A percentile compares a stretch with the other conserved stretches of the same genome.
Evolutionary conservation across 108 stramenopile species (phyloP).

Genomic region (Aurantiochytrium sp.): DNA sequence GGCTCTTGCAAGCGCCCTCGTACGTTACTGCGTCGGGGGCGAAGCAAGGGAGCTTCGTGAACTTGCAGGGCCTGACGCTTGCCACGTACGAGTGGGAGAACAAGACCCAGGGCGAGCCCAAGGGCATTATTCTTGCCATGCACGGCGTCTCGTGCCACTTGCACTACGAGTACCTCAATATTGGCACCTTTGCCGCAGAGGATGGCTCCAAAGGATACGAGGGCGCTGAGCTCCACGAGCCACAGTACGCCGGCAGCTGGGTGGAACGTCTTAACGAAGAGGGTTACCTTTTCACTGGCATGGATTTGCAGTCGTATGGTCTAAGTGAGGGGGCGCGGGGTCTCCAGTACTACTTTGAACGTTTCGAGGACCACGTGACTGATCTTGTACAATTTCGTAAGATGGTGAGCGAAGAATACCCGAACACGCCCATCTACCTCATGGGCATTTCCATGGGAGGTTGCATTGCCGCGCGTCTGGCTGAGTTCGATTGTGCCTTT

Average conservation of each 20-base stretch:
- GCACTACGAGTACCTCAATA: background rate
- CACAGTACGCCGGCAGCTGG: background rate
- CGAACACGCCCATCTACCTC: background rate
- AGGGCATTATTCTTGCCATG: background rate
- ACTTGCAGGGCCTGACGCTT: background rate
- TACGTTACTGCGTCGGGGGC: background rate
- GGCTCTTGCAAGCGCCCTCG: background rate
- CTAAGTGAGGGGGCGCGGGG: background rate
- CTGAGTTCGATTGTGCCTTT: background rate
- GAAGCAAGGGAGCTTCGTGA: background rate
- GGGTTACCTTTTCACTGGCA: background rate
- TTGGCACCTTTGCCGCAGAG: background rate
- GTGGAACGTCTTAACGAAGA: background rate
- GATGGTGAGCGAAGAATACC: background rate
- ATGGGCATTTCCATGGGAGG: background rate
- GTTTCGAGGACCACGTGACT: background rate
- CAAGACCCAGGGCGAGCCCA: background rate
- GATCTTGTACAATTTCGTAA: background rate
- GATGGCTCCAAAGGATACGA: background rate
- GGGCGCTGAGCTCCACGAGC: background rate
- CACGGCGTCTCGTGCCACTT: conserved; percentile 10
- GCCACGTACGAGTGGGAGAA: background rate
- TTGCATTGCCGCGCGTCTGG: background rate
- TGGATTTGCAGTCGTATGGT: background rate
- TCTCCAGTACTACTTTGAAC: background rate